Base-by-base conservation (phyloP, 768 basidiomycete genomes). In the Asterophora parasitica region DNA sequence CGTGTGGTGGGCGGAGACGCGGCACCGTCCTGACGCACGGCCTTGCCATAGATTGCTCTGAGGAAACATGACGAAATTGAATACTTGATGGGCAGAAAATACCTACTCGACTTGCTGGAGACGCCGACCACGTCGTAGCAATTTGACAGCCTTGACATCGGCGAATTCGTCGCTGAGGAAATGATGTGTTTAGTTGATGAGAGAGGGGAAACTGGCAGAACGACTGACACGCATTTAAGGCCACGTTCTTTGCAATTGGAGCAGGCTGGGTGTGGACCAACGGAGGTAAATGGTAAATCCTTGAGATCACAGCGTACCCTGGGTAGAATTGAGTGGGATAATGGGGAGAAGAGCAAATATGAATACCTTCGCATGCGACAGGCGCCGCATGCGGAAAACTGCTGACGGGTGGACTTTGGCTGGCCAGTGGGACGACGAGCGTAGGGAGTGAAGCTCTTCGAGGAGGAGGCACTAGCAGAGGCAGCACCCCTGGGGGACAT, bases 241-340 rank as follows among this genome's bases (percentile, higher is more conserved):
- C 82, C 83, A 36, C 93, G 85, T 64, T 94, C 90, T 57, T 74
- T 82, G 67, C 93, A 96, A 63, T 95, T 95, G 7, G 90, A 88
- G 65, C 93, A 96, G 7, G 81, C 75, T 1, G 77, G 71, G 55
- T 65, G 65, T 37, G 67, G 64, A 15, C 71, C 72, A 7, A 73
- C 62, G n/a, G 72, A 63, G 38, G 76, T 67, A 33, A 80, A 67
- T 44, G 80, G 76, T 35, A 85, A 72, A 65, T 94, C 90, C 64
- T 95, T 94, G 47, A 95, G 78, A 72, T 95, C 92, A 62, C 92
- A 96, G 46, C 90, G 88, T 16, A 96, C 93, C 62, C 90, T 92
- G 59, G 20, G 39, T 13, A n/a, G 34, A 41, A 49, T 49, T 48
- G 31, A 50, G 44, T 4, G 51, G 26, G 35, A 38, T 17, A 17